Base-by-base conservation (phyloP, 306 rosid species). In the Vicia faba region DNA sequence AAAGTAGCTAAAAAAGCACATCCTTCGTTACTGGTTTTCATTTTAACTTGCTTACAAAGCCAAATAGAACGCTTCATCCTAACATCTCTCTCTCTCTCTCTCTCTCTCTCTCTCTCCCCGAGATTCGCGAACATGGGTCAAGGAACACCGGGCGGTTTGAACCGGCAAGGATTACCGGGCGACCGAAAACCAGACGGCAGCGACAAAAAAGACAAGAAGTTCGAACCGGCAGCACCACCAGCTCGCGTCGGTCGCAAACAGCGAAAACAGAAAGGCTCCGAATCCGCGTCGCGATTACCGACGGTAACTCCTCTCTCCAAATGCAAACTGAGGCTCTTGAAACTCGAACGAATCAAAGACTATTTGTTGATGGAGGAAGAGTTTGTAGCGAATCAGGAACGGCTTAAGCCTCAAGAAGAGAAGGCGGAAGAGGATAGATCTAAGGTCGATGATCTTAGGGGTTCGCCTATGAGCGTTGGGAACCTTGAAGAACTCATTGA, bases 341-440 rank as follows among this genome's bases (percentile, higher is more conserved):
- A 93, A 81, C 84, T 93, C 14, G 99, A 93, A 82, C 86, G 99
- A 15, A 86, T 90, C 26, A 93, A 93, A 80, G 99, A 93, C 48
- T 93, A 90, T 64, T 70, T 93, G 14, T 71, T 93, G 5, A 93
- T 93, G 99, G 99, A 93, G 75, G 99, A 93, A 58, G 99, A 93
- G 72, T 93, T 93, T 48, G 99, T 93, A 12, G 85, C 88, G 28
- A 93, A 90, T 77, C 97, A 93, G 78, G 99, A 93, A 78, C 70
- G 99, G 54, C 84, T 93, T 16, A 93, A 93, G 76, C 99, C 99
- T 0, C 97, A 90, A 72, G 97, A 93, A 78, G 99, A 93, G 79
- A 93, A 90, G 59, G 97, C 97, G 2, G 99, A 93, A 78, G 99
- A 93, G n/a, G 97, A 93, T 63, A 80, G 97, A 83, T 93, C 99